Base-by-base conservation (phyloP, 768 basidiomycete species). In the Strobilomyces confusus region DNA sequence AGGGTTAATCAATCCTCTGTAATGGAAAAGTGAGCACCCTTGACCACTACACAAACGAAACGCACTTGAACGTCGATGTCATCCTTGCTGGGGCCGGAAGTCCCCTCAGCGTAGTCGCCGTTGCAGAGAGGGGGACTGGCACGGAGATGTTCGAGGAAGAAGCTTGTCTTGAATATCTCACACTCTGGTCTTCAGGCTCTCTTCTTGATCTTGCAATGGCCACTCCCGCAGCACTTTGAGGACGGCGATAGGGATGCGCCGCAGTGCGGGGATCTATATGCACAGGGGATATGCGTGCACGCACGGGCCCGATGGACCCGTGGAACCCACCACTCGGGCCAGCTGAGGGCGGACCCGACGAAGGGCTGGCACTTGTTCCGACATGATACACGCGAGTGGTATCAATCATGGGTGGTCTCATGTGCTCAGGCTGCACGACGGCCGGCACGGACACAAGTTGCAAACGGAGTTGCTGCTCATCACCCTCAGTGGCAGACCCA, bases 371-470 rank as follows among this genome's bases (percentile, higher is more conserved):
- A 51, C 69, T 69, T 17, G 63, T 51, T 54, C 63, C 59, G 34
- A 59, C 55, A 49, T 61, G 63, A 57, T 66, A 68, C 43, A 29
- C 63, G 49, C 58, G 58, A 48, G n/a, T 54, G 56, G 68, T 69
- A 56, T 70, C 70, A 58, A 71, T 65, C 68, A 58, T 66, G 62
- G 50, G 70, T 60, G 54, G 68, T 66, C 69, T 69, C 68, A 71
- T 61, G 58, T 68, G 62, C 60, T 66, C 58, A 56, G 57, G 63
- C 53, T 50, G 61, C 17, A 55, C 48, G 48, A 55, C 38, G 30
- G 53, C 54, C 11, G 66, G 44, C 48, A 58, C 48, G 3, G 69
- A 51, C 41, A 60, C 17, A 44, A 65, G 67, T 43, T 63, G 69
- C 54, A 69, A 19, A 54, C 55, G 64, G 26, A 60, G 38, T 51